phyloP scores from a whole-genome alignment of 176 grass and related monocot species.

The barley (Hordeum vulgare) region DNA sequence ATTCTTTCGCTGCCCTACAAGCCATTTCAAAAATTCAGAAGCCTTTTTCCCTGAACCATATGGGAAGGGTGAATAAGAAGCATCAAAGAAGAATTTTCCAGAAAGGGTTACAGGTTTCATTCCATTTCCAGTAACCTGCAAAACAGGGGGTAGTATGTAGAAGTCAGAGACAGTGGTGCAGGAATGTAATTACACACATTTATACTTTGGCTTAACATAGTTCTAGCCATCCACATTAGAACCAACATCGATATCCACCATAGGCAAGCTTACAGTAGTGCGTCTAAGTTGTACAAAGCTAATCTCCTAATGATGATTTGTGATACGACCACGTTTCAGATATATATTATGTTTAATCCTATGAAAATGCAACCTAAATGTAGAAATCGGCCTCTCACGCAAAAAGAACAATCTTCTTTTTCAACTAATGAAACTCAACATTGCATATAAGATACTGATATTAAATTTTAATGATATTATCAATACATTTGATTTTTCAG shows the following conservation, averaged over 20 bases:
- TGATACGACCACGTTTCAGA: background rate
- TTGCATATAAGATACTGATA: background rate
- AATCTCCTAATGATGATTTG: background rate
- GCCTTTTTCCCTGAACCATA: slow-evolving; percentile 73
- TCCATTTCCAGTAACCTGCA: slow-evolving; percentile 71
- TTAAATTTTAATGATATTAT: background rate
- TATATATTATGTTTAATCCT: background rate
- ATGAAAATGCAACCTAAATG: background rate
- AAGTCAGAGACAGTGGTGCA: background rate
- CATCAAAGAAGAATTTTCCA: slow-evolving; percentile 55
- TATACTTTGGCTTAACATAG: background rate
- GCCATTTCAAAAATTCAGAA: slow-evolving; percentile 54
- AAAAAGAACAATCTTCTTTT: background rate
- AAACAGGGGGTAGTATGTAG: slow-evolving; percentile 9
- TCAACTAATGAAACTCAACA: background rate
- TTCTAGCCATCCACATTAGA: background rate
- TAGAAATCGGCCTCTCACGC: background rate
- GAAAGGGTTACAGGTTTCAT: slow-evolving; percentile 66
- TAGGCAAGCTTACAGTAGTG: background rate
- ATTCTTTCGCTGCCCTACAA: slow-evolving; percentile 48
- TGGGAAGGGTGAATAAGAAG: slow-evolving; percentile 75
- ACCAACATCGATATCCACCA: background rate
- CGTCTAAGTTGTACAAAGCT: background rate
- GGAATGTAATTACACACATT: background rate
- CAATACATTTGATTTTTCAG: background rate